Conservation (phyloP, 1,284 basidiomycete genomes). For the Leccinum fuscescens region DNA sequence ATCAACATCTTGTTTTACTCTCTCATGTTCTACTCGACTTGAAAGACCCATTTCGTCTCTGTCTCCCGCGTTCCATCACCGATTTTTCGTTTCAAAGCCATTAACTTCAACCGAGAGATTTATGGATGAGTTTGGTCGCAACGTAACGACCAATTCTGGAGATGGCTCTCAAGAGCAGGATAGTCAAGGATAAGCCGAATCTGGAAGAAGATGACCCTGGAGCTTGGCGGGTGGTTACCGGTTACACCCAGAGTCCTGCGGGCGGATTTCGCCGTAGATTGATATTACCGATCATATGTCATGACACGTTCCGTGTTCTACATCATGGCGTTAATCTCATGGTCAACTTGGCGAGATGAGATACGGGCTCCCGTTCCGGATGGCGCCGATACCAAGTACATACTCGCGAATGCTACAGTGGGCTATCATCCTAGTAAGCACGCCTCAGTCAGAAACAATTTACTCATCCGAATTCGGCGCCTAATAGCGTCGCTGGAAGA, state of each 20-base stretch:
- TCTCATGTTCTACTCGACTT: slow-evolving; percentile 1
- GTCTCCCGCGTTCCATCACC: not conserved
- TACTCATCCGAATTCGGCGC: not conserved
- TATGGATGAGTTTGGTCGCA: not conserved
- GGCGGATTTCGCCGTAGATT: not conserved
- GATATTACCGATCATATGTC: not conserved
- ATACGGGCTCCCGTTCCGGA: not conserved
- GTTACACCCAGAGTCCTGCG: not conserved
- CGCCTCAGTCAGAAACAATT: not conserved
- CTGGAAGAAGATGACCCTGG: not conserved
- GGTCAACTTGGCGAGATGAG: not conserved
- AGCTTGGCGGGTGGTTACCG: not conserved
- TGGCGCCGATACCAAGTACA: not conserved
- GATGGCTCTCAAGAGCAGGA: not conserved
- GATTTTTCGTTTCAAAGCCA: slow-evolving; percentile 4
- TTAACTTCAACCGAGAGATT: slow-evolving; percentile 1
- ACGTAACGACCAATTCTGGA: not conserved
- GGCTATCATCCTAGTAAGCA: not conserved
- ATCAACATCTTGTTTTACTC: not conserved
- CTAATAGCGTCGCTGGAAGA: not conserved
- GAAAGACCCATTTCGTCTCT: not conserved
- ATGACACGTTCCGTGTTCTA: not conserved
- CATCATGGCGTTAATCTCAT: not conserved
- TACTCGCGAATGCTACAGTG: not conserved
- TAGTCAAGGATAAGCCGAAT: slow-evolving; percentile 1